phyloP scores from a whole-genome alignment of 352 stramenopile genomes.

The Globisporangium carolinianum region DNA sequence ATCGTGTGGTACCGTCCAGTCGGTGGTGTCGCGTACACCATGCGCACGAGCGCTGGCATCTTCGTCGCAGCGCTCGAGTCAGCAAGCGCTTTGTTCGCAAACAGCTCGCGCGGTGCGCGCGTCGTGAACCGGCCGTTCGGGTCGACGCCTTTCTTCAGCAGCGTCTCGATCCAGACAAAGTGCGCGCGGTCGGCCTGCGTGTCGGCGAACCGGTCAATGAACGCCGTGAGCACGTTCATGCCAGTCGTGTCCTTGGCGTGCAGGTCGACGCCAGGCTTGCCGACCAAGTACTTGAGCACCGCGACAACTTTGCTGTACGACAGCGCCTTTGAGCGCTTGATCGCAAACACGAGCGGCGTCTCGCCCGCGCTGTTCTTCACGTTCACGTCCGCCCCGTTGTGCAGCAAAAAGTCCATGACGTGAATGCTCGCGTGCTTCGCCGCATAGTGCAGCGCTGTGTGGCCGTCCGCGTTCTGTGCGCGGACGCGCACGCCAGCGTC shows the following conservation, averaged over 20 bases:
- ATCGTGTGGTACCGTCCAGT: constrained; percentile 30
- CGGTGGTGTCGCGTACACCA: constrained; percentile 26
- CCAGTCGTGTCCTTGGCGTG: constrained; percentile 32
- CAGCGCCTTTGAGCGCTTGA: constrained; percentile 37
- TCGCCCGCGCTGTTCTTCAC: constrained; percentile 33
- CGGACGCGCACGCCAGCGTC: constrained; percentile 35
- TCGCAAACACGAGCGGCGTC: constrained; percentile 40
- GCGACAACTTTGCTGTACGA: constrained; percentile 17
- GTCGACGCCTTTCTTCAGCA: constrained; percentile 52
- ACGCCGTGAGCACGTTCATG: constrained; percentile 39
- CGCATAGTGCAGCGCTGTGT: constrained; percentile 53
- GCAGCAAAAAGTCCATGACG: constrained; percentile 66
- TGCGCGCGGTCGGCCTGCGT: constrained; percentile 13
- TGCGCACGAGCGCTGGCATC: constrained; percentile 37
- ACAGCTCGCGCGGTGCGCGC: constrained; percentile 22
- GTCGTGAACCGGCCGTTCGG: constrained; percentile 40
- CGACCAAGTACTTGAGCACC: constrained; percentile 44
- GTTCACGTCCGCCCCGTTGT: constrained; percentile 46
- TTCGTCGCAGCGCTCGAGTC: constrained; percentile 18
- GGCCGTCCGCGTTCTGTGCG: constrained; percentile 26
- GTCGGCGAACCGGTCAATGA: constrained; percentile 55
- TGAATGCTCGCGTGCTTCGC: constrained; percentile 44
- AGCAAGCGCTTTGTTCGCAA: constrained; percentile 25
- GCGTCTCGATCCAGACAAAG: constrained; percentile 37
- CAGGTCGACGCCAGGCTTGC: constrained; percentile 26